phyloP scores from a whole-genome alignment of 805 yeast species.

The Myxozyma monticola region DNA sequence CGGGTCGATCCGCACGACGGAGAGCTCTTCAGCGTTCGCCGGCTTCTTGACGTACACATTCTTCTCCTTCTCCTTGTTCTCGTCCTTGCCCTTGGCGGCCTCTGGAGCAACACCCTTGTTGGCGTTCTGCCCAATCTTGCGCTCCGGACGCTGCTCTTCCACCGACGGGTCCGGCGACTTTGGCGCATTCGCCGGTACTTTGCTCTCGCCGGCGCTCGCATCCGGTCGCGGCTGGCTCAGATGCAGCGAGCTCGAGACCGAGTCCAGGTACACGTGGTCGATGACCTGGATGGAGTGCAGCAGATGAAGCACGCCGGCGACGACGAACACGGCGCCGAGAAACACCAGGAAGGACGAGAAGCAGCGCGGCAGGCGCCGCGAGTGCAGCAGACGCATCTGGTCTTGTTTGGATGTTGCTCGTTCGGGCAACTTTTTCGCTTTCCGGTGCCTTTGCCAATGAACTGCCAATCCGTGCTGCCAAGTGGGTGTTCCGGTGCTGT shows the following conservation, averaged over 20 bases:
- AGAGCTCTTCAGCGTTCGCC: not conserved
- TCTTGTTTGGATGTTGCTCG: too few relatives aligned
- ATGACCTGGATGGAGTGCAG: constrained; percentile 2
- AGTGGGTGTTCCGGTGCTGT: too few relatives aligned
- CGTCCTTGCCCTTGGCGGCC: not conserved
- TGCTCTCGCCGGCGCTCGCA: too few relatives aligned
- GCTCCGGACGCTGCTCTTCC: not conserved
- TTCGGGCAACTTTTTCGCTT: too few relatives aligned
- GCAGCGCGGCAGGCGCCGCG: constrained; percentile 3
- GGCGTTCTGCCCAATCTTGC: not conserved
- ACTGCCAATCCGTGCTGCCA: too few relatives aligned
- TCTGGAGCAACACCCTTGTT: not conserved
- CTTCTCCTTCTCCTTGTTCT: not conserved
- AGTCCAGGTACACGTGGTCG: constrained; percentile 7
- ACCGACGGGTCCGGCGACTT: not conserved
- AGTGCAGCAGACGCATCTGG: constrained; percentile 1
- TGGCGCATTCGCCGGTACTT: not conserved
- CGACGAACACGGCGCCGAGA: not conserved
- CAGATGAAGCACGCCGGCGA: constrained; percentile 2
- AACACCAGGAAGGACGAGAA: not conserved
- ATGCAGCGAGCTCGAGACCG: not conserved
- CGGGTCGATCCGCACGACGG: not conserved
- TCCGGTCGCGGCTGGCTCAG: not conserved
- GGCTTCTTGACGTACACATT: not conserved
- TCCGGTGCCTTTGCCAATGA: too few relatives aligned